These are phyloP conservation scores for Neonectria faginata DNA, from an alignment of 2,329 filamentous ascomycete species.

Conservation along the genomic window DNA sequence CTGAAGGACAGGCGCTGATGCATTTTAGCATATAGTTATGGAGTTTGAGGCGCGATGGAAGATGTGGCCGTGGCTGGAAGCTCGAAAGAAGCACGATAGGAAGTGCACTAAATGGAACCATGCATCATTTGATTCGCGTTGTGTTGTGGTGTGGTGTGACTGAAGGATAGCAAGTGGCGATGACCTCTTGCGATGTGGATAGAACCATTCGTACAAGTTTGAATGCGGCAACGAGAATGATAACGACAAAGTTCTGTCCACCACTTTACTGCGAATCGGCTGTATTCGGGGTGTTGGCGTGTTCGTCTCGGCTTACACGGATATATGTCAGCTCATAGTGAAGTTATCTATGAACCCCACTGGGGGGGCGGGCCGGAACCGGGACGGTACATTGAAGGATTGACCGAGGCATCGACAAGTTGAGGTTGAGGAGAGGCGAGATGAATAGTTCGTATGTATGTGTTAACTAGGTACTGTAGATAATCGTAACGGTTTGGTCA, in stretches of 20 bases:
- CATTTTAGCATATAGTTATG: constrained; percentile 17
- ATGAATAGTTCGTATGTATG: no score
- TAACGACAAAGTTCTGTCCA: neutral
- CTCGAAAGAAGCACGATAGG: neutral
- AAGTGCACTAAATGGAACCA: neutral
- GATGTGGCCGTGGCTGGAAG: constrained; percentile 6
- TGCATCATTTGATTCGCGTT: neutral
- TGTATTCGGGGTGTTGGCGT: neutral
- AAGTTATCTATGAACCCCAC: neutral
- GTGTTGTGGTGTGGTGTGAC: neutral
- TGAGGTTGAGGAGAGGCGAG: no score
- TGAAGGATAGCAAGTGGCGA: neutral
- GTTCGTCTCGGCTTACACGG: neutral
- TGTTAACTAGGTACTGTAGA: no score
- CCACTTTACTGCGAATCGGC: neutral
- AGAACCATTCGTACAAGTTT: neutral
- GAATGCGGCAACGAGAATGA: neutral
- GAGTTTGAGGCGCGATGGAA: constrained; percentile 18
- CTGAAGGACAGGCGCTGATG: constrained; percentile 1
- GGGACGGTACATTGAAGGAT: neutral
- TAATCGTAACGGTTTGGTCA: neutral
- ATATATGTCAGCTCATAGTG: neutral
- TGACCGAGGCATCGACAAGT: no score
- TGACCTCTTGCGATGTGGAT: no score
- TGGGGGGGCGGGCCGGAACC: neutral